phyloP scores from a whole-genome alignment of 2,329 filamentous ascomycete genomes.

The Alternaria angustiovoidea region DNA sequence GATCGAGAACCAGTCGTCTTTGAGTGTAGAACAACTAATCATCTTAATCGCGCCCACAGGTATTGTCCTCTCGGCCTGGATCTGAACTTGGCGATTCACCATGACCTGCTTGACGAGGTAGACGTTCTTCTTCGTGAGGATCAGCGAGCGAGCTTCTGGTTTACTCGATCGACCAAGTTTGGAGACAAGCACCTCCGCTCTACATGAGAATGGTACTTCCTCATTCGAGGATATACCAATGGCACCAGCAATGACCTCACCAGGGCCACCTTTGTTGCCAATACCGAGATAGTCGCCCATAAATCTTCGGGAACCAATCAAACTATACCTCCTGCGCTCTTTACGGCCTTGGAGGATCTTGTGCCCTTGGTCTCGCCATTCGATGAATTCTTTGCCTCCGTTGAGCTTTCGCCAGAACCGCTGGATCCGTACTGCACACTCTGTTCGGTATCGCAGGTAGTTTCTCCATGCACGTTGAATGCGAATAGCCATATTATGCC shows the following conservation, averaged over 20 bases:
- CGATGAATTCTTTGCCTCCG: constrained; percentile 86
- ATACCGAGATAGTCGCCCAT: constrained; percentile 94
- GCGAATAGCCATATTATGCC: constrained; percentile 99
- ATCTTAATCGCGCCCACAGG: constrained; percentile 89
- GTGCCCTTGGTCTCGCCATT: constrained; percentile 88
- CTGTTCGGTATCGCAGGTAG: constrained; percentile 88
- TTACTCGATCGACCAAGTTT: constrained; percentile 98
- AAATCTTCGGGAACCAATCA: constrained; percentile 90
- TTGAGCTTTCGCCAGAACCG: constrained; percentile 94
- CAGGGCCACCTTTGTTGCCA: constrained; percentile 79
- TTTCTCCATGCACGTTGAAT: constrained; percentile 98
- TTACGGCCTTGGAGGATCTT: constrained; percentile 82
- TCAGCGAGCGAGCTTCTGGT: constrained; percentile 81
- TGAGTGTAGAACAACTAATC: constrained; percentile 78
- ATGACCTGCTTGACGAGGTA: constrained; percentile 88
- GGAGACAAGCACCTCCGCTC: constrained; percentile 86
- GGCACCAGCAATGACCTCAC: constrained; percentile 78
- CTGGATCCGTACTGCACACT: constrained; percentile 93
- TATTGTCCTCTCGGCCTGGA: constrained; percentile 81
- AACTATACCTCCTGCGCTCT: constrained; percentile 88
- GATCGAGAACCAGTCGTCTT: constrained; percentile 97
- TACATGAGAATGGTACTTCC: constrained; percentile 84
- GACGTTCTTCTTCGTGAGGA: constrained; percentile 85
- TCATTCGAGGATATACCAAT: constrained; percentile 77
- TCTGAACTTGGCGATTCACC: constrained; percentile 81